phyloP scores from a whole-genome alignment of 1,284 basidiomycete species.

The Polyporus tsugae region DNA sequence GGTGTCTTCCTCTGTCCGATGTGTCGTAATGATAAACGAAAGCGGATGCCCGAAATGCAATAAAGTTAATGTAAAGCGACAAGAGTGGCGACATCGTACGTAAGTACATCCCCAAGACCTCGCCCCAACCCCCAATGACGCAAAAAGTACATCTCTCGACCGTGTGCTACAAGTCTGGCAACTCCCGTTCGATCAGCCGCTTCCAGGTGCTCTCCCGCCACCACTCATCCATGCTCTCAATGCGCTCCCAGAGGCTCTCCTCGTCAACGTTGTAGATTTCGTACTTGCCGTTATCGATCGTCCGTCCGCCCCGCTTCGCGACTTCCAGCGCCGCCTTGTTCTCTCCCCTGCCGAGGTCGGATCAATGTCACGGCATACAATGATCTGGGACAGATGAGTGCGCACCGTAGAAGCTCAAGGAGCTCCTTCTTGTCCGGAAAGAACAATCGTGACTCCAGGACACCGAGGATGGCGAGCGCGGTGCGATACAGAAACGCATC shows the following conservation, averaged over 20 bases:
- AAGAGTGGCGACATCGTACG: constrained; percentile 6
- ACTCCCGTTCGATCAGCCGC: constrained; percentile 83
- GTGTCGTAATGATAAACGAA: background rate
- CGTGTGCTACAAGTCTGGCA: constrained; percentile 76
- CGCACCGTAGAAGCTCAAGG: constrained; percentile 73
- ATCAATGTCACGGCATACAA: background rate
- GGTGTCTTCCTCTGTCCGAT: background rate
- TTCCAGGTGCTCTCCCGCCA: constrained; percentile 94
- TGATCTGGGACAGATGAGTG: background rate
- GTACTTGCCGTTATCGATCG: constrained; percentile 80
- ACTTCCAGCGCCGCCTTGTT: constrained; percentile 87
- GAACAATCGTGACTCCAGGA: constrained; percentile 88
- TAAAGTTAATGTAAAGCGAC: constrained; percentile 27
- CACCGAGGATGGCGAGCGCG: constrained; percentile 83
- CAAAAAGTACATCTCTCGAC: constrained; percentile 1
- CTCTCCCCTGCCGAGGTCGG: constrained; percentile 64
- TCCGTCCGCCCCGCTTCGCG: constrained; percentile 68
- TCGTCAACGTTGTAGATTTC: constrained; percentile 90
- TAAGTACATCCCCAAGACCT: constrained; percentile 2
- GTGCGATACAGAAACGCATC: constrained; percentile 88
- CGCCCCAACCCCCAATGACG: background rate
- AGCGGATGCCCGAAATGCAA: constrained; percentile 16
- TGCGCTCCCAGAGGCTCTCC: constrained; percentile 81
- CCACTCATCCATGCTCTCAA: constrained; percentile 87
- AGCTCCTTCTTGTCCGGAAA: constrained; percentile 84